A percentile compares a stretch with the other conserved stretches of the same genome.
phyloP scores from a whole-genome alignment of 495 filamentous ascomycete species.

The Gamarada debralockiae region DNA sequence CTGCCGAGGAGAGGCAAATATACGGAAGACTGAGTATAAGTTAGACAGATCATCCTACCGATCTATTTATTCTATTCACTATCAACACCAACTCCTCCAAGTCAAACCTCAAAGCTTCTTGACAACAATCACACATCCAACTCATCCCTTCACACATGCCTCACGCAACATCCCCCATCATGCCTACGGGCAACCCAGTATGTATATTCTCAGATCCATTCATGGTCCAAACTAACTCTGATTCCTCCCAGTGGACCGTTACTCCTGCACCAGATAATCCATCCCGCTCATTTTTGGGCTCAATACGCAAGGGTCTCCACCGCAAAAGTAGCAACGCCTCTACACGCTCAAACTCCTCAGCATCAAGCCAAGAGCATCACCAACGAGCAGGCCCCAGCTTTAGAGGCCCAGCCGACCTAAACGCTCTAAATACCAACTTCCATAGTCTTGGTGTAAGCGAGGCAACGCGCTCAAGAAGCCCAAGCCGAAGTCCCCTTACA shows the following conservation, averaged over 20 bases:
- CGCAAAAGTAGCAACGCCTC: neutral
- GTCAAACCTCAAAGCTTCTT: conserved; percentile 1
- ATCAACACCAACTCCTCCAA: neutral
- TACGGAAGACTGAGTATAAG: no score
- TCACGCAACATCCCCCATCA: conserved; percentile 2
- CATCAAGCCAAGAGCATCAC: neutral
- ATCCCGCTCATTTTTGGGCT: no score
- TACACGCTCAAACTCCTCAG: neutral
- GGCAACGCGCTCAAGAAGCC: neutral
- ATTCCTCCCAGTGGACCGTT: conserved; percentile 1
- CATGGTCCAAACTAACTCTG: neutral
- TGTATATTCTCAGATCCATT: neutral
- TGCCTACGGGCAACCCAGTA: conserved; percentile 7
- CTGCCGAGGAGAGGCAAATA: no score
- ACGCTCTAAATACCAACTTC: neutral
- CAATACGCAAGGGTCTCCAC: no score
- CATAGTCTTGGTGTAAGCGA: no score
- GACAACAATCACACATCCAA: neutral
- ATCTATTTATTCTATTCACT: conserved; percentile 3
- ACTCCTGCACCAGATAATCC: conserved; percentile 2
- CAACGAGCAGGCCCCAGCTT: neutral
- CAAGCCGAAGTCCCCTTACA: conserved; percentile 4
- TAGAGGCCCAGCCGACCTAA: conserved; percentile 5
- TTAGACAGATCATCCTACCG: no score
- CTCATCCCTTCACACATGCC: neutral